These are phyloP conservation scores for Jacaranda mimosifolia DNA, from an alignment of 257 asterid genomes.

Conservation along the genomic window DNA sequence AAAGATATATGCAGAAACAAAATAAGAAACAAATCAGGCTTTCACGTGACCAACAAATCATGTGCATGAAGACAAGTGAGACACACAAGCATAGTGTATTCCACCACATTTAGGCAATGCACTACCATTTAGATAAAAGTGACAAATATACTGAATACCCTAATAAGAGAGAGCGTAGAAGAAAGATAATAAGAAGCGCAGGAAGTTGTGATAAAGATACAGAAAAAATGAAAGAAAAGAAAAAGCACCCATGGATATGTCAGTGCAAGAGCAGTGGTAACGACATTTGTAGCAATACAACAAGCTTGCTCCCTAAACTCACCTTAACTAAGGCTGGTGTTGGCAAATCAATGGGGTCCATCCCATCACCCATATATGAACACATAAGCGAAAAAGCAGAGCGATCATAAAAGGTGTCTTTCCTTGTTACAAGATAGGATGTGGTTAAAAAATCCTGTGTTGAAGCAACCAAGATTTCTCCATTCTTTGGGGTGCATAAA, in stretches of 20 bases:
- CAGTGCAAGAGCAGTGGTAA: slow-evolving; percentile 20
- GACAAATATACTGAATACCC: neutral
- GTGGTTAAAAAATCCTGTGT: slow-evolving; percentile 98
- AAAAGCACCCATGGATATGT: neutral
- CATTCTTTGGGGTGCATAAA: slow-evolving; percentile 97
- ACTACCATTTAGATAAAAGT: slow-evolving; percentile 2
- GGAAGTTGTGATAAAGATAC: neutral
- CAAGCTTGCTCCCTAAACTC: slow-evolving; percentile 32
- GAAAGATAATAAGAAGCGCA: slow-evolving; percentile 16
- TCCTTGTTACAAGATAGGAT: slow-evolving; percentile 92
- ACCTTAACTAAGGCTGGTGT: slow-evolving; percentile 91
- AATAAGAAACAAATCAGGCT: neutral
- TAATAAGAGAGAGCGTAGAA: slow-evolving; percentile 12
- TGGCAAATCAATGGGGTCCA: slow-evolving; percentile 92
- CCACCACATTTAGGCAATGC: slow-evolving; percentile 1
- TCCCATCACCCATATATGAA: slow-evolving; percentile 87
- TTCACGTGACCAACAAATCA: slow-evolving; percentile 11
- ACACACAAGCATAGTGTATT: slow-evolving; percentile 4
- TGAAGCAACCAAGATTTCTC: slow-evolving; percentile 99
- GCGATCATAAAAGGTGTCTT: slow-evolving; percentile 95
- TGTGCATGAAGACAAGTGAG: slow-evolving; percentile 4
- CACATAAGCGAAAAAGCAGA: slow-evolving; percentile 90
- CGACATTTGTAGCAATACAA: slow-evolving; percentile 22
- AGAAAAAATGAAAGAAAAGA: neutral
- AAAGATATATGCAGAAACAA: neutral